Evolutionary conservation across 2,329 filamentous ascomycete species (phyloP).

Genomic region (Juglanconis juglandina): DNA sequence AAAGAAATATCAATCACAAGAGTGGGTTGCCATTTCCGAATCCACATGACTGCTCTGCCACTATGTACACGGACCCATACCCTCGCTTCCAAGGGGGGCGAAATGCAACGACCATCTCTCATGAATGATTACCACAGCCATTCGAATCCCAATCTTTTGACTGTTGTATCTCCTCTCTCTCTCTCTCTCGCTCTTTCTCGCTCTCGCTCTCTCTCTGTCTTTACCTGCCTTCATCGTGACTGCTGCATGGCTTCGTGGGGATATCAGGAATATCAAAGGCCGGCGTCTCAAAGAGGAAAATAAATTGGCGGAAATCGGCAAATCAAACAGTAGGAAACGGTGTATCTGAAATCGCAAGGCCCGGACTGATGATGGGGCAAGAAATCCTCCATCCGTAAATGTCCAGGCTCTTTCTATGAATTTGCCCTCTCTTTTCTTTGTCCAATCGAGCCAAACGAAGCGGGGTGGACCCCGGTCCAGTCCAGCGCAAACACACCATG

Average conservation of each 20-base stretch:
- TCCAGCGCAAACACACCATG: neutral
- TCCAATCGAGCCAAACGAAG: neutral
- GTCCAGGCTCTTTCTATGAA: neutral
- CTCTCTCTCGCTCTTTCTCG: neutral
- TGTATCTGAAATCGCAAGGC: neutral
- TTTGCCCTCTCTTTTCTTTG: neutral
- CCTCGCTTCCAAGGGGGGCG: neutral
- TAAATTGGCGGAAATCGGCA: neutral
- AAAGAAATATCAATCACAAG: neutral
- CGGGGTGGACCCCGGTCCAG: neutral
- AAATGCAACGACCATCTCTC: neutral
- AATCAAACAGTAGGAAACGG: neutral
- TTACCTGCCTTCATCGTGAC: neutral
- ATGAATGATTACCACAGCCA: neutral
- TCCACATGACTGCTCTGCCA: neutral
- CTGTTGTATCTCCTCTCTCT: neutral
- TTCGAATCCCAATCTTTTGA: neutral
- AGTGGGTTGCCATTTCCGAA: neutral
- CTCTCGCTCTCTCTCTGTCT: neutral
- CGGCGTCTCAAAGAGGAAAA: neutral
- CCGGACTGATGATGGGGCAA: neutral
- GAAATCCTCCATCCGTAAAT: neutral
- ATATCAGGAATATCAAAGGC: neutral
- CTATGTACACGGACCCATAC: neutral
- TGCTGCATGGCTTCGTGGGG: neutral